Evolutionary conservation across 306 rosid species (phyloP).

Genomic region (Leucaena leucocephala): DNA sequence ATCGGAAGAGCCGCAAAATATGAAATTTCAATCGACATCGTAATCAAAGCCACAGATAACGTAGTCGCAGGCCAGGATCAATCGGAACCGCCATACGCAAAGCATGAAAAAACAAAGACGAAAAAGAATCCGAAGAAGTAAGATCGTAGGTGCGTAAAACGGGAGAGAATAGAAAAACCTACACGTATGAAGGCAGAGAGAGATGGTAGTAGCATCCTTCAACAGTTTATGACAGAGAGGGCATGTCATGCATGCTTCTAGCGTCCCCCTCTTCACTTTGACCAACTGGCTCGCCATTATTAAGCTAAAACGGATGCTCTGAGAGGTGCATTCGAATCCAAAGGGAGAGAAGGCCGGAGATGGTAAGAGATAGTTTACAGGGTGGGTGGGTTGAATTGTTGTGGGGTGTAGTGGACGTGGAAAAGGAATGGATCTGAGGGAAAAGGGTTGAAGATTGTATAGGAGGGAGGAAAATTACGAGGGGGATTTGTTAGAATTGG

Average conservation of each 20-base stretch:
- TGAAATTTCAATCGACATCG: neutral
- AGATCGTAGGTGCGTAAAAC: neutral
- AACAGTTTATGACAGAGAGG: conserved; percentile 78
- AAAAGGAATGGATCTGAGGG: conserved; percentile 59
- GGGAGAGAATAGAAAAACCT: conserved; percentile 34
- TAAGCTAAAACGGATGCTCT: neutral
- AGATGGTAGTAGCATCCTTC: conserved; percentile 87
- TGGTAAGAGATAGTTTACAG: neutral
- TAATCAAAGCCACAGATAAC: conserved; percentile 26
- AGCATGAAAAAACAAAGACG: conserved; percentile 26
- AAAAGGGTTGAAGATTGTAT: conserved; percentile 39
- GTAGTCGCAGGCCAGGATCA: conserved; percentile 26
- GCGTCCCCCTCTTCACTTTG: conserved; percentile 63
- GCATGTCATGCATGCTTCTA: conserved; percentile 96
- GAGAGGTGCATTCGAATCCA: conserved; percentile 27
- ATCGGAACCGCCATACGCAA: conserved; percentile 4
- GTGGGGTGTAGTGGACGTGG: conserved; percentile 11
- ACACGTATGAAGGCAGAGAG: conserved; percentile 97
- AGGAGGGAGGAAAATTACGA: conserved; percentile 49
- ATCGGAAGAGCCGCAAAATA: neutral
- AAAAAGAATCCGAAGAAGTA: conserved; percentile 31
- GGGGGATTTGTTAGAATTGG: conserved; percentile 33
- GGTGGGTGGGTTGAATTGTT: neutral
- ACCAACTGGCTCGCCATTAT: conserved; percentile 54
- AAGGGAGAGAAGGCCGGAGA: neutral